Base-by-base conservation (phyloP, 2,329 filamentous ascomycete species). In the Penicillium crustosum region DNA sequence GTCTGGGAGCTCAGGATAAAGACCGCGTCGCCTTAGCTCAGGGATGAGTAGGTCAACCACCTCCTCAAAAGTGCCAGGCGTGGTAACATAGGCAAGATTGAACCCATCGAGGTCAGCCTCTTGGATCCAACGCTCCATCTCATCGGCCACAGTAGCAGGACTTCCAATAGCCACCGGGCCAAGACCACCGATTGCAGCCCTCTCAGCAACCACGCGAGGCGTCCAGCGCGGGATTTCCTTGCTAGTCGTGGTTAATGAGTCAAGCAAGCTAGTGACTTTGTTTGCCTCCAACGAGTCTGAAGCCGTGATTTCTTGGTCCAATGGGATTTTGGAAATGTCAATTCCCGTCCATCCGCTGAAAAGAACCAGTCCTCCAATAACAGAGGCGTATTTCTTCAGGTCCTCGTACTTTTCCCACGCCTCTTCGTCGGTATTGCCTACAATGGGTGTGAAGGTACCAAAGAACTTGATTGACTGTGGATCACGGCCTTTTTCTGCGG, bases 271-370 rank as follows among this genome's bases (percentile, higher is more conserved):
- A 31, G 77, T 78, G 2, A 84, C 75, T 61, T 79, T 82, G 61
- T 81, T 72, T 13, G 80, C 81, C 60, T 85, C 83, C 2, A 76
- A 73, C 0, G 82, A 83, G 60, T 86, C 82, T 3, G 78, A 80
- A 0, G 79, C 78, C 0, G 79, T 73, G 59, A 88, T 76, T 17
- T 83, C 82, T 61, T 86, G 78, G 59, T 87, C 85, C 0, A 86
- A 66, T 0, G 83, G 82, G 42, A 86, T 78, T 63, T 78, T 78
- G 4, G 80, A 83, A 17, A 86, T 75, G 64, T 87, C 84, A 57
- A 87, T 85, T 0, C 84, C 84, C 0, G 83, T 85, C 81, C 82
- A 85, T 1, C 83, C 83, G 39, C 78, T 81, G 60, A 85, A 82
- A 0, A 85, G 73, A 0, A 83, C 83, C 1, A 86, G 70, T 0